Evolutionary conservation across 495 filamentous ascomycete genomes (phyloP), one percentile per base, ranked within the genome.

Genomic region (Penicillium samsonianum): DNA sequence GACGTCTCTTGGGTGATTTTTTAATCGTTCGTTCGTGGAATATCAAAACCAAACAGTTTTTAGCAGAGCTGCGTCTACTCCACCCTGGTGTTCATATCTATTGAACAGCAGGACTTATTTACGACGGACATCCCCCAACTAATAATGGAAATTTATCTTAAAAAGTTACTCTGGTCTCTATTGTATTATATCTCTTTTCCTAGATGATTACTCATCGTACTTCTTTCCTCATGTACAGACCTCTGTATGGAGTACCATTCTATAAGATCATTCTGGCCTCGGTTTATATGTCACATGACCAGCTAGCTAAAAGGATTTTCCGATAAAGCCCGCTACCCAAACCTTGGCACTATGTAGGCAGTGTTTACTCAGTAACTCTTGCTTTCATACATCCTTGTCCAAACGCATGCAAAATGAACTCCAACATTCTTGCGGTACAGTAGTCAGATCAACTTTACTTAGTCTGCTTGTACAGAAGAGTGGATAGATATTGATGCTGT

Each of bases 21-120:
- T 59, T 47, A 55, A 73, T 75, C 65, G 72, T 80, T 80, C 77
- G 76, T 79, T 79, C 75, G 77, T 80, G 77, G 77, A 66, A 80
- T 71, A 80, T 72, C 71, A 75, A 80, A 79, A 74, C 75, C 73
- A 73, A 75, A 77, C 76, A 74, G 77, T 74, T 78, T 80, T 75
- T 80, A 80, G 77, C 77, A 80, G 77, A 61, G 66, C 77, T 74
- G 77, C 76, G 77, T 80, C 77, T 79, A 80, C 76, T 80, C 77
- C 77, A 80, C 77, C 77, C 76, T 77, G 76, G 69, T 76, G 75
- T 70, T 76, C 64, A 65, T 42, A 63, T 61, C 50, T 42, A 71
- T 78, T 64, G 74, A 70, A 71, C 73, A 65, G 66, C 76, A 76
- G 77, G 77, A 80, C 77, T 80, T 74, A 77, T 75, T 67, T 73